A percentile compares a stretch with the other conserved stretches of the same genome.
Conservation (phyloP, 192 early-diverging fungal species). For the Coemansia asiatica region DNA sequence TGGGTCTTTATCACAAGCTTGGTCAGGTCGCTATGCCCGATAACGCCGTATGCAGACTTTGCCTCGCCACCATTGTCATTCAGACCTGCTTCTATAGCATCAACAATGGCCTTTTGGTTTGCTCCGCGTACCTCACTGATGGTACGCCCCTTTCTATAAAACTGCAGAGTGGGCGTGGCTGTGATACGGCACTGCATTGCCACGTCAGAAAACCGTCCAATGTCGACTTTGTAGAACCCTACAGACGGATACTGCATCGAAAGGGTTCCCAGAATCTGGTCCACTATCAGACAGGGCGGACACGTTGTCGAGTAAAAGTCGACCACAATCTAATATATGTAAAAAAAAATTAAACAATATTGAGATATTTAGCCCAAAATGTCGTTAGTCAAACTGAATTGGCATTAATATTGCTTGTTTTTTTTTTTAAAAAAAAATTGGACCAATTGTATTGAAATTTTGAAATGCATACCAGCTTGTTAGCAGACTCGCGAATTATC, state of each 20-base stretch:
- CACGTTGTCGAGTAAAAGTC: slow-evolving; percentile 51
- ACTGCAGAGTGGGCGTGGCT: slow-evolving; percentile 51
- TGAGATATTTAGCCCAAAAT: neutral
- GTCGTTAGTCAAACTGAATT: no score
- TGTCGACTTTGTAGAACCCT: slow-evolving; percentile 50
- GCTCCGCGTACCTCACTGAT: slow-evolving; percentile 82
- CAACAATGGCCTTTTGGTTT: slow-evolving; percentile 67
- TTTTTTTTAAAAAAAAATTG: neutral
- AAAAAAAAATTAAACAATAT: neutral
- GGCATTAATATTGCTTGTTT: no score
- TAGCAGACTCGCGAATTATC: slow-evolving; percentile 38
- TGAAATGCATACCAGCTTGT: slow-evolving; percentile 34
- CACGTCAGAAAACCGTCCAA: slow-evolving; percentile 34
- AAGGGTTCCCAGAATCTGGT: slow-evolving; percentile 26
- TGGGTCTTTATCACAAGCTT: slow-evolving; percentile 67
- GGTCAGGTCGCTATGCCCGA: slow-evolving; percentile 63
- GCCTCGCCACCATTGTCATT: slow-evolving; percentile 14
- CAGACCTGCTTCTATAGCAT: slow-evolving; percentile 57
- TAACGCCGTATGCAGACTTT: slow-evolving; percentile 48
- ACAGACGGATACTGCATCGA: slow-evolving; percentile 28
- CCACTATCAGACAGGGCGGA: slow-evolving; percentile 44
- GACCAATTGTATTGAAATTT: neutral
- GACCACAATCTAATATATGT: slow-evolving; percentile 34
- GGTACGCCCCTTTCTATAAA: slow-evolving; percentile 74
- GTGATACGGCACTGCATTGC: slow-evolving; percentile 41